phyloP scores from a whole-genome alignment of 2,329 filamentous ascomycete species.

The Microcera coccophila region DNA sequence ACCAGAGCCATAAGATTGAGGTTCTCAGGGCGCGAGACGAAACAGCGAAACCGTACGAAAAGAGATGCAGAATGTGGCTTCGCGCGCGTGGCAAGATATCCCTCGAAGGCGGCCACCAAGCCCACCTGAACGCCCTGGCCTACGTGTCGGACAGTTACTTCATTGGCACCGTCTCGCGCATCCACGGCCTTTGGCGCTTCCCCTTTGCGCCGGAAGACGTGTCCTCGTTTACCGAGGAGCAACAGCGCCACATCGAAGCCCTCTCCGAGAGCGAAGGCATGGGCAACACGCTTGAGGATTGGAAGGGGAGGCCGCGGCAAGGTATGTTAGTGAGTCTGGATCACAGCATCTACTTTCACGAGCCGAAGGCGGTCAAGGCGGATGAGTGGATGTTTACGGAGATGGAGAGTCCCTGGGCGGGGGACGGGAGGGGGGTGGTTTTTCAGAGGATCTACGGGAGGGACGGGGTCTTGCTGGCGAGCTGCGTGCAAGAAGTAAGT shows the following conservation, averaged over 20 bases:
- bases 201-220: conserved; percentile 52
- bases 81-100: conserved; percentile 72
- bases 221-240: conserved; percentile 44
- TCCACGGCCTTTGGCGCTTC: conserved; percentile 77
- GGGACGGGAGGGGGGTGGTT: conserved; percentile 72
- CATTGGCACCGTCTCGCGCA: conserved; percentile 79
- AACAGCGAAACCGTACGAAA: conserved; percentile 56
- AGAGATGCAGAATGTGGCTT: conserved; percentile 70
- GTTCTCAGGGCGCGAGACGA: conserved; percentile 35
- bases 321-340: conserved; percentile 86
- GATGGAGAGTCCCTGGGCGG: conserved; percentile 77
- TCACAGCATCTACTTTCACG: conserved; percentile 68
- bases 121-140: conserved; percentile 81
- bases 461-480: conserved; percentile 71
- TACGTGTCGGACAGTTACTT: conserved; percentile 95
- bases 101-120: conserved; percentile 66
- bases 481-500: conserved; percentile 72
- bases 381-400: conserved; percentile 78
- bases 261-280: conserved; percentile 43
- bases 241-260: conserved; percentile 35
- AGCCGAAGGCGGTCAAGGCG: conserved; percentile 53
- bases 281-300: conserved; percentile 42
- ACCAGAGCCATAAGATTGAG: conserved; percentile 44
- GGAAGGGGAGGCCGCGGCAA: conserved; percentile 52
- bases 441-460: conserved; percentile 68